Conservation (phyloP, 768 basidiomycete genomes). For the Panaeolus cyanescens region DNA sequence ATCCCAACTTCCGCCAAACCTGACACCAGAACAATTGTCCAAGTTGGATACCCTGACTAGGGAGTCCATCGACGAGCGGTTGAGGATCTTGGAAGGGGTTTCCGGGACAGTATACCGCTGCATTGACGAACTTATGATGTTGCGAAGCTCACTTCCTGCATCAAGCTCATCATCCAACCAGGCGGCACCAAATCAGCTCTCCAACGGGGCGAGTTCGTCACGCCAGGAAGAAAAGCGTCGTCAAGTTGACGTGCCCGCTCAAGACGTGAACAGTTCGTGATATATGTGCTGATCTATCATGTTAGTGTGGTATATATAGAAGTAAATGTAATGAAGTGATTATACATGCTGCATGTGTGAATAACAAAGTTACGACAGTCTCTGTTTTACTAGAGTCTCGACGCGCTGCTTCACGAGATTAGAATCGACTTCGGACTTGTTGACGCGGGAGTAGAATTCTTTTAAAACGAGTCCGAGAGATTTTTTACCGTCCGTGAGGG, state of each 20-base stretch:
- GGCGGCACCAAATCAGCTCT: conserved; percentile 5
- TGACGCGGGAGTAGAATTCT: conserved; percentile 61
- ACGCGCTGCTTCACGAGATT: conserved; percentile 57
- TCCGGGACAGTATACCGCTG: conserved; percentile 73
- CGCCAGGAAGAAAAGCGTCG: not conserved
- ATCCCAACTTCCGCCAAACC: conserved; percentile 43
- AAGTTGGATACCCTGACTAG: conserved; percentile 68
- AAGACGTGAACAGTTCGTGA: not conserved
- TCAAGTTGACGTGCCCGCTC: not conserved
- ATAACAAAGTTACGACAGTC: conserved; percentile 1
- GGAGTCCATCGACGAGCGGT: conserved; percentile 83
- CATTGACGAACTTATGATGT: conserved; percentile 75
- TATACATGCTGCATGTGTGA: not conserved
- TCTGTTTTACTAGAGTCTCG: conserved; percentile 25
- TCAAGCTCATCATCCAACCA: not conserved
- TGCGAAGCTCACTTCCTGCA: conserved; percentile 69
- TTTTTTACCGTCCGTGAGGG: conserved; percentile 27
- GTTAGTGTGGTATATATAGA: not conserved
- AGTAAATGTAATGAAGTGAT: not conserved
- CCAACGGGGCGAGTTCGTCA: not conserved
- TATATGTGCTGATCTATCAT: not conserved
- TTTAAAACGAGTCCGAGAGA: conserved; percentile 59
- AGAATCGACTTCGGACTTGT: conserved; percentile 59
- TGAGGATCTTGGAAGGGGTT: conserved; percentile 78
- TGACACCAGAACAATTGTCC: conserved; percentile 65